Percentiles rank a stretch among this genome's conserved stretches.
phyloP scores from a whole-genome alignment of 495 filamentous ascomycete species.

The Talaromyces thailandensis region DNA sequence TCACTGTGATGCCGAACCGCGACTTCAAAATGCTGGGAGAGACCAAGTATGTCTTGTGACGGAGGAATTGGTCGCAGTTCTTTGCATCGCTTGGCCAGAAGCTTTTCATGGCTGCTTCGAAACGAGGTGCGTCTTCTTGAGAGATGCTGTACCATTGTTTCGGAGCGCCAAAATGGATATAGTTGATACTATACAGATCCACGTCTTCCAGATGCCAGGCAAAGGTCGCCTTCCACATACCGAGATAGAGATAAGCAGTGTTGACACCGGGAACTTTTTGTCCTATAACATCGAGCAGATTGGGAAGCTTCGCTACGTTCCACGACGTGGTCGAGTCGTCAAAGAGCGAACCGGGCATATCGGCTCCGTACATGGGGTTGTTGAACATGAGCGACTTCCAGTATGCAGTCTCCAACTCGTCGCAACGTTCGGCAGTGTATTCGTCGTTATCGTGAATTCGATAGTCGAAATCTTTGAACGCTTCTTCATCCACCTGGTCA shows the following conservation, averaged over 20 bases:
- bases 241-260: slow-evolving; percentile 95
- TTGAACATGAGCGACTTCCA: slow-evolving; percentile 96
- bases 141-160: slow-evolving; percentile 99
- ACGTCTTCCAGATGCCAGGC: slow-evolving; percentile 99
- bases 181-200: slow-evolving; percentile 99
- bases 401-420: slow-evolving; percentile 86
- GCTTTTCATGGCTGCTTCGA: slow-evolving; percentile 80
- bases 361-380: slow-evolving; percentile 89
- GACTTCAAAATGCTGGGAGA: slow-evolving; percentile 79
- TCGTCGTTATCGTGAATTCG: slow-evolving; percentile 71
- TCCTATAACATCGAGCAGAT: slow-evolving; percentile 87
- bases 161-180: slow-evolving; percentile 95
- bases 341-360: slow-evolving; percentile 95
- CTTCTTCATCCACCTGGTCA: slow-evolving; percentile 70
- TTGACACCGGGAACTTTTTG: slow-evolving; percentile 96
- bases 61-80: slow-evolving; percentile 90
- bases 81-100: slow-evolving; percentile 97
- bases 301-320: slow-evolving; percentile 92
- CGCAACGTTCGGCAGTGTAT: slow-evolving; percentile 81
- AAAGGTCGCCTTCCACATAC: slow-evolving; percentile 99
- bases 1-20: slow-evolving; percentile 88
- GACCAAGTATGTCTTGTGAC: slow-evolving; percentile 98
- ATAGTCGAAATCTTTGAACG: slow-evolving; percentile 85
- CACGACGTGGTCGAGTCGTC: slow-evolving; percentile 74
- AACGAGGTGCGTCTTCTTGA: slow-evolving; percentile 85